phyloP scores from a whole-genome alignment of 2,329 filamentous ascomycete species.

The Xylariaceae sp. region DNA sequence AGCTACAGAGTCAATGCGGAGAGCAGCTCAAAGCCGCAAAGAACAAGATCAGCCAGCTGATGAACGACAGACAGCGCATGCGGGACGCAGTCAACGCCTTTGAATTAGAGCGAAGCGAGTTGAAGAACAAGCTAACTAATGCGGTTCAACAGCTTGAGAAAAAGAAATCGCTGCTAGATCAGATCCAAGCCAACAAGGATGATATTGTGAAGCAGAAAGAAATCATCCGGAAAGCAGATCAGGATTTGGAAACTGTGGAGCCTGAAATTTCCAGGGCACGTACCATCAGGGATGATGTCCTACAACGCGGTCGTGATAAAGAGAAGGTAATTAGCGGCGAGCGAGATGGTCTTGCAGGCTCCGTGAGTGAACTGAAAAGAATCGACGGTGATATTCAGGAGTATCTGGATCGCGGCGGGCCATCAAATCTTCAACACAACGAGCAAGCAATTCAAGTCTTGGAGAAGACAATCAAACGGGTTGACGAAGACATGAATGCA shows the following conservation, averaged over 20 bases:
- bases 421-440: slow-evolving; percentile 63
- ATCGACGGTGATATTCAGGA: slow-evolving; percentile 72
- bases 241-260: slow-evolving; percentile 66
- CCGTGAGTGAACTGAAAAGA: slow-evolving; percentile 69
- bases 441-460: slow-evolving; percentile 63
- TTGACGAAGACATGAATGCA: slow-evolving; percentile 63
- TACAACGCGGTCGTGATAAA: slow-evolving; percentile 63
- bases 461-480: slow-evolving; percentile 57
- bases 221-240: slow-evolving; percentile 62
- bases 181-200: slow-evolving; percentile 68
- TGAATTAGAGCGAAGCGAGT: slow-evolving; percentile 72
- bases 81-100: slow-evolving; percentile 62
- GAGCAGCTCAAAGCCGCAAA: slow-evolving; percentile 64
- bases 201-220: slow-evolving; percentile 65
- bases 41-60: slow-evolving; percentile 59
- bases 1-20: slow-evolving; percentile 60
- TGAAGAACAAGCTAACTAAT: slow-evolving; percentile 65
- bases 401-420: slow-evolving; percentile 72
- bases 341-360: slow-evolving; percentile 66
- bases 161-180: slow-evolving; percentile 63
- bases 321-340: slow-evolving; percentile 68
- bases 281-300: slow-evolving; percentile 69
- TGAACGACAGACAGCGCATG: slow-evolving; percentile 64
- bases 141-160: slow-evolving; percentile 73
- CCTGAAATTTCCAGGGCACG: slow-evolving; percentile 73